Conservation (phyloP, 306 rosid genomes). For the Alnus glutinosa region DNA sequence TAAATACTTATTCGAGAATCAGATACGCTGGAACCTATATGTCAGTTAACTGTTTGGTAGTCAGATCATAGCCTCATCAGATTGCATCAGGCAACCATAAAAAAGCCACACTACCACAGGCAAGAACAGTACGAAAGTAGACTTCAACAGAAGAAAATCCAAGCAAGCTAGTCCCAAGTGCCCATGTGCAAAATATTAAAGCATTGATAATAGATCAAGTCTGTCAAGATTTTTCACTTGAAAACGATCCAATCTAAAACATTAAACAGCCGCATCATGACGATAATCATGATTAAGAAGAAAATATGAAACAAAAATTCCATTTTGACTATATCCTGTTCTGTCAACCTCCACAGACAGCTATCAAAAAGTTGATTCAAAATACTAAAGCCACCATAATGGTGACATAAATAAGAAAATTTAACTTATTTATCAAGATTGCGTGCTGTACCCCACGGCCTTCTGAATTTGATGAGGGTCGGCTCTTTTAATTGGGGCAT, state of each 20-base stretch:
- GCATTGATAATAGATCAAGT: not conserved
- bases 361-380: slow-evolving; percentile 1
- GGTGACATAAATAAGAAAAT: not conserved
- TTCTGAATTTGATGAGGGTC: slow-evolving; percentile 37
- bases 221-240: not conserved
- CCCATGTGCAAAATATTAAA: too few relatives aligned
- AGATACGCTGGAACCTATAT: too few relatives aligned
- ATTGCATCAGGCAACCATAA: too few relatives aligned
- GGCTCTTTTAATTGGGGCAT: slow-evolving; percentile 42
- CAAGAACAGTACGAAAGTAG: too few relatives aligned
- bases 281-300: not conserved
- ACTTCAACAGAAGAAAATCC: too few relatives aligned
- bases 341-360: slow-evolving; percentile 1
- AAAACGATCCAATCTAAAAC: not conserved
- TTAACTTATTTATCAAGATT: slow-evolving; percentile 25
- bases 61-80: too few relatives aligned
- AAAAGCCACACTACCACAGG: too few relatives aligned
- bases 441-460: slow-evolving; percentile 7
- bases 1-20: too few relatives aligned
- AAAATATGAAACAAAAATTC: not conserved
- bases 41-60: too few relatives aligned
- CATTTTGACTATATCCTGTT: not conserved
- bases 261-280: not conserved
- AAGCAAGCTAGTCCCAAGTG: too few relatives aligned
- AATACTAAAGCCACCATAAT: not conserved